A percentile compares a stretch with the other conserved stretches of the same genome.
Evolutionary conservation across 768 basidiomycete genomes (phyloP).

Genomic region (Mrakia gelida): DNA sequence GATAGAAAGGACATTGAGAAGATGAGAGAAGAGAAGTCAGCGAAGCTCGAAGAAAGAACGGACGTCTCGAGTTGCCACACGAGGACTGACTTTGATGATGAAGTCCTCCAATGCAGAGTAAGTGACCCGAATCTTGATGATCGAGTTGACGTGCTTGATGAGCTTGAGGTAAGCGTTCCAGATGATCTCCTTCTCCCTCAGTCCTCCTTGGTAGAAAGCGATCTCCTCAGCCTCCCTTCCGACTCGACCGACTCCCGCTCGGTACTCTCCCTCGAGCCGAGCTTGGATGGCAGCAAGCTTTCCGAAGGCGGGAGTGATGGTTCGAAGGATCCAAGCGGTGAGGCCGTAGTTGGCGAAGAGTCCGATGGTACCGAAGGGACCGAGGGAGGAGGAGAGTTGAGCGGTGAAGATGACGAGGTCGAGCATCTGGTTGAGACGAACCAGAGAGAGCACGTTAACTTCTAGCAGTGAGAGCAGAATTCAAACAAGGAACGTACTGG

Average conservation of each 20-base stretch:
- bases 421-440: conserved; percentile 45
- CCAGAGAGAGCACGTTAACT: not conserved
- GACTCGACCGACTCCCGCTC: conserved; percentile 76
- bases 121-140: conserved; percentile 58
- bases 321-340: conserved; percentile 69
- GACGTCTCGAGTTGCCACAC: not conserved
- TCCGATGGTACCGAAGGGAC: conserved; percentile 72
- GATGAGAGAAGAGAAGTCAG: not conserved
- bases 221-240: conserved; percentile 89
- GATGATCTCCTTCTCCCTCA: conserved; percentile 75
- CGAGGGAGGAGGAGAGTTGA: conserved; percentile 80
- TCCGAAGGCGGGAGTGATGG: conserved; percentile 88
- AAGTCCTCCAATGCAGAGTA: conserved; percentile 28
- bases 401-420: conserved; percentile 88
- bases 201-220: conserved; percentile 92
- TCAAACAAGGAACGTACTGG: conserved; percentile 49
- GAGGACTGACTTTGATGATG: conserved; percentile 12
- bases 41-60: not conserved
- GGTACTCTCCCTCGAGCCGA: conserved; percentile 83
- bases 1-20: not conserved
- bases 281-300: conserved; percentile 82
- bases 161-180: conserved; percentile 69
- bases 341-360: conserved; percentile 64
- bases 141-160: conserved; percentile 83
- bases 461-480: too few species aligned